Evolutionary conservation across 495 filamentous ascomycete species (phyloP).

Genomic region (Daldinia childiae): DNA sequence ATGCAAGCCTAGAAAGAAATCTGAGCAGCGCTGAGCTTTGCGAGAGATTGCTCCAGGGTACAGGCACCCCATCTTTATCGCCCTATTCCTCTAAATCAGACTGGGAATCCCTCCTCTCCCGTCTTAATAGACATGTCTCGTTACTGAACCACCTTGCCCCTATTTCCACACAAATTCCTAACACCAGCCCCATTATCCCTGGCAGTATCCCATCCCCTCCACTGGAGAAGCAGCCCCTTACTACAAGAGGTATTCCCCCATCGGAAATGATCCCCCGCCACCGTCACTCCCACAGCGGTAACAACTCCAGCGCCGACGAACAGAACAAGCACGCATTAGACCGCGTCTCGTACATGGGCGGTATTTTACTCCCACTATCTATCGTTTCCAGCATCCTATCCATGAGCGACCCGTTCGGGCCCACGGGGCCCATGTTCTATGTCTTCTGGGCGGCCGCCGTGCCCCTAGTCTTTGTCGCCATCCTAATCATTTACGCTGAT

Average conservation of each 20-base stretch:
- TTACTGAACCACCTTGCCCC: constrained; percentile 32
- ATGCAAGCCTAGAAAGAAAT: constrained; percentile 50
- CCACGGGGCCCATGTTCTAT: constrained; percentile 48
- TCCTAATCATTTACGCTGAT: constrained; percentile 55
- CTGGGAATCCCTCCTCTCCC: constrained; percentile 46
- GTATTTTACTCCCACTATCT: constrained; percentile 53
- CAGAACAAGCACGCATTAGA: constrained; percentile 51
- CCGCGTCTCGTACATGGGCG: constrained; percentile 55
- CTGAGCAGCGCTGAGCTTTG: constrained; percentile 22
- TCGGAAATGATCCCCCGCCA: background rate
- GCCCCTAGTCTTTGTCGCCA: constrained; percentile 46
- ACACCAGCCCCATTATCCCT: background rate
- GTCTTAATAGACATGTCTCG: constrained; percentile 38
- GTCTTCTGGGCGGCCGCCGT: constrained; percentile 53
- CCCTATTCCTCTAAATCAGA: background rate
- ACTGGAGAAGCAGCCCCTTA: background rate
- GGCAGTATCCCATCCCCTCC: constrained; percentile 11
- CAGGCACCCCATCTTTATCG: background rate
- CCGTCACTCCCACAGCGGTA: background rate
- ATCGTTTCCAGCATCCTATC: constrained; percentile 54
- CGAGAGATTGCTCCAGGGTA: background rate
- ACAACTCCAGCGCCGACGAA: constrained; percentile 18
- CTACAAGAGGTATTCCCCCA: background rate
- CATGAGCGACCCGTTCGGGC: constrained; percentile 53
- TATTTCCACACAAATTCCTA: background rate